These are phyloP conservation scores for Podaxis sp. DNA, from an alignment of 768 basidiomycete genomes.

Conservation along the genomic window DNA sequence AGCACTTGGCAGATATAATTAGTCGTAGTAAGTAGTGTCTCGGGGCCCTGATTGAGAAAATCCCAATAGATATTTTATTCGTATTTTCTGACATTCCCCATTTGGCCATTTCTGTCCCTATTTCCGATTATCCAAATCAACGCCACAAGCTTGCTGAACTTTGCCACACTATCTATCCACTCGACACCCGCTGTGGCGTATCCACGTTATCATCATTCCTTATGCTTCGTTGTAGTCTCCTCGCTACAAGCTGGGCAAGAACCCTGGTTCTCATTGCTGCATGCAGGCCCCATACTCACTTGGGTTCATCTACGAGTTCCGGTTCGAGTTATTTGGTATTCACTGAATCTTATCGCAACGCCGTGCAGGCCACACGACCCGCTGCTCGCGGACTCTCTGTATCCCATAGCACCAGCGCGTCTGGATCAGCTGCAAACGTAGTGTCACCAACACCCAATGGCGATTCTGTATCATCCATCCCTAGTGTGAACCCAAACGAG, in stretches of 20 bases:
- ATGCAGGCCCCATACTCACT: background rate
- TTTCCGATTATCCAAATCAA: background rate
- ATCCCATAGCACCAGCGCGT: conserved; percentile 2
- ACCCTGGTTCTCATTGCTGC: background rate
- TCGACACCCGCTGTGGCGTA: background rate
- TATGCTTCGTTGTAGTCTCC: background rate
- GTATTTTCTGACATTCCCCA: background rate
- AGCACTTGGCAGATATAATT: background rate
- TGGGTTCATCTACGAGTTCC: background rate
- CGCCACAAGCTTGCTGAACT: background rate
- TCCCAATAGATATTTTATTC: background rate
- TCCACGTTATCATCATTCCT: background rate
- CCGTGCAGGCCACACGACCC: background rate
- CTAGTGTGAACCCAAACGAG: conserved; percentile 25
- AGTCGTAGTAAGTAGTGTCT: conserved; percentile 7
- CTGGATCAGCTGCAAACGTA: conserved; percentile 21
- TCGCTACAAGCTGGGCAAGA: background rate
- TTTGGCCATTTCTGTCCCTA: background rate
- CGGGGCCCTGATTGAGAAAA: background rate
- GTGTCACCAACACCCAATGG: conserved; percentile 13
- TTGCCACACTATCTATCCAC: background rate
- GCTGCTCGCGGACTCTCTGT: background rate
- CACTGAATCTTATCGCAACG: background rate
- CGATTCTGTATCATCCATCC: conserved; percentile 12
- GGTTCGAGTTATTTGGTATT: background rate